These are phyloP conservation scores for Cyclospora cayetanensis DNA, from an alignment of 169 alveolate genomes.

Conservation along the genomic window DNA sequence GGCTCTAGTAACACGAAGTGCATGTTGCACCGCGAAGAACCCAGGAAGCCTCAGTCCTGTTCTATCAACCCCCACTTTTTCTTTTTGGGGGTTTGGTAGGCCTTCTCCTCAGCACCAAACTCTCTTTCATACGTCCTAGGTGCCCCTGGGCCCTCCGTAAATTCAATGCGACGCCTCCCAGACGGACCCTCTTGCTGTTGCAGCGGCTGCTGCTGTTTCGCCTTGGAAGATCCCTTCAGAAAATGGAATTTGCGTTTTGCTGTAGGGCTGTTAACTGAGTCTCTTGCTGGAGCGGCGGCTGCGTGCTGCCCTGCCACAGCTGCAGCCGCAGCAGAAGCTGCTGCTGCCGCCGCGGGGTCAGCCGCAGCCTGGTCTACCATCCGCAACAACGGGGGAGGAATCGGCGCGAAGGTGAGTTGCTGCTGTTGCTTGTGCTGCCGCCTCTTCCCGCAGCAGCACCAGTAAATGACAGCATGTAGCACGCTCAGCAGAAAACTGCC, in stretches of 20 bases:
- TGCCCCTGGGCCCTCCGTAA: neutral
- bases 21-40: too few species aligned
- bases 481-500: neutral
- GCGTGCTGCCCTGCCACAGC: neutral
- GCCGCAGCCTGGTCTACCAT: neutral
- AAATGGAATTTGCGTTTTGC: neutral
- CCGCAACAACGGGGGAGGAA: neutral
- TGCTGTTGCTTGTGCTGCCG: neutral
- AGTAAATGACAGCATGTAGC: neutral
- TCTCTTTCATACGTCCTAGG: neutral
- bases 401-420: neutral
- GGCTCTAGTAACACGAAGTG: too few species aligned
- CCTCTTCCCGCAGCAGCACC: neutral
- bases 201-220: conserved; percentile 10
- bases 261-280: neutral
- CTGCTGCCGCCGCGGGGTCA: neutral
- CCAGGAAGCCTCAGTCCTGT: neutral
- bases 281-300: neutral
- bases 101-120: too few species aligned
- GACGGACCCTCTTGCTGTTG: neutral
- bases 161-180: neutral
- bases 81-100: neutral
- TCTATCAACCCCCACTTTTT: neutral
- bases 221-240: neutral
- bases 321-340: conserved; percentile 7